These are phyloP conservation scores for Xylariaceae sp. DNA, from an alignment of 2,329 filamentous ascomycete genomes.

Conservation along the genomic window DNA sequence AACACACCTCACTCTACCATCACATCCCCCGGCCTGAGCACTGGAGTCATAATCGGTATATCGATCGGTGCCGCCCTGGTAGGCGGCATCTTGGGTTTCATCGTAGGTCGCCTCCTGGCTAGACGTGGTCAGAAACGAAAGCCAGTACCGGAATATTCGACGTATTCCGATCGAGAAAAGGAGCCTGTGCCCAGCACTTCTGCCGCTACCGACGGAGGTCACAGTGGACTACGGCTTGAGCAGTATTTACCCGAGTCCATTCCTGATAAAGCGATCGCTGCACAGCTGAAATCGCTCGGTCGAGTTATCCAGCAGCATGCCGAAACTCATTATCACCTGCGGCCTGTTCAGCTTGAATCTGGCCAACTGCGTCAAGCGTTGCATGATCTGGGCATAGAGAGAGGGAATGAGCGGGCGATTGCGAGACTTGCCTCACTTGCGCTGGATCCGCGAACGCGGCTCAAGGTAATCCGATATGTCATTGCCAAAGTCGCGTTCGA, in stretches of 20 bases:
- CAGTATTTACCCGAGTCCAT: conserved; percentile 33
- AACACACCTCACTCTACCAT: neutral
- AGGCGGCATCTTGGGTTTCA: conserved; percentile 15
- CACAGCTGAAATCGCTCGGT: conserved; percentile 32
- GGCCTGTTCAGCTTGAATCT: conserved; percentile 20
- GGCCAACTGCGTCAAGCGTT: conserved; percentile 25
- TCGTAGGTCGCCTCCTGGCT: conserved; percentile 25
- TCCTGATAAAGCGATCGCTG: conserved; percentile 34
- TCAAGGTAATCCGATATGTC: conserved; percentile 35
- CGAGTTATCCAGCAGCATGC: conserved; percentile 38
- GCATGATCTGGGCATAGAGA: conserved; percentile 26
- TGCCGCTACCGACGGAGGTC: neutral
- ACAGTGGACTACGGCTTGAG: conserved; percentile 23
- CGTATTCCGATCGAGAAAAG: conserved; percentile 17
- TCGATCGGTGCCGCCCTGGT: conserved; percentile 17
- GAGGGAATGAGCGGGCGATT: conserved; percentile 7
- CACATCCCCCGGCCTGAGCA: conserved; percentile 2
- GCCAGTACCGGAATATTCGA: conserved; percentile 9
- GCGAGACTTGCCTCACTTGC: conserved; percentile 28
- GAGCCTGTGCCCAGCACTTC: conserved; percentile 14
- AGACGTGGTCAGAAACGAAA: conserved; percentile 18
- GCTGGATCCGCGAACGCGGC: conserved; percentile 31
- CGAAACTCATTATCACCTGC: conserved; percentile 35
- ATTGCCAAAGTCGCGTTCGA: conserved; percentile 34
- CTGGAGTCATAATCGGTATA: conserved; percentile 18